Base-by-base conservation (phyloP, 768 basidiomycete species). In the Melanogaster broomeanus region DNA sequence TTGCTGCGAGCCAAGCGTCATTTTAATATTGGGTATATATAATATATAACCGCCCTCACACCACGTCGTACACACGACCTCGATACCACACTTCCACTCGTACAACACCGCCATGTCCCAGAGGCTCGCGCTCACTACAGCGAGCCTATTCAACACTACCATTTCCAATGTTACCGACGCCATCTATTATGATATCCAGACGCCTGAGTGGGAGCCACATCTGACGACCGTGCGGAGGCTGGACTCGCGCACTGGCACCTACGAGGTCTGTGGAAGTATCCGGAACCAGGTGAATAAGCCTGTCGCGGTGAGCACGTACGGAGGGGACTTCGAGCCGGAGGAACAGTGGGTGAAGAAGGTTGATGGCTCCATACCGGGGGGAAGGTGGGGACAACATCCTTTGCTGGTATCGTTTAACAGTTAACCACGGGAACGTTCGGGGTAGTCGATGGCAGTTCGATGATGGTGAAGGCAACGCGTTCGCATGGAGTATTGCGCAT, bases 161-260 rank as follows among this genome's bases (percentile, higher is more conserved):
- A 65, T 75, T 44, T 66, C 75, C 34, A 74, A 70, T 49, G 61
- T 52, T 30, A 65, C 60, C 49, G 74, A 76, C 55, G 60, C 59
- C 52, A 61, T 72, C 48, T 73, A 71, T 65, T 77, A 71, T 51
- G 75, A 76, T 49, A 57, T 76, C 48, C 62, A 67, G 33, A 76
- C 74, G 28, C 73, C 70, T 16, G 61, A 65, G 37, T 72, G 73
- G 74, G 70, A 69, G 44, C 58, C 63, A 7, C 53, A 63, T 39
- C 34, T 57, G 56, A 77, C 75, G 55, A 69, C 61, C 45, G 56
- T 76, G 37, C 58, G 59, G 37, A 61, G 68, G 43, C 63, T 73
- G 21, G 66, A 74, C 56, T 42, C 60, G 5, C 62, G 61, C 37
- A 67, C 61, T 22, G 55, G 60, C 27, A 55, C 48, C 55, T 73